phyloP scores from a whole-genome alignment of 225 moss, liverwort and hornwort genomes.

The Marchantia paleacea region DNA sequence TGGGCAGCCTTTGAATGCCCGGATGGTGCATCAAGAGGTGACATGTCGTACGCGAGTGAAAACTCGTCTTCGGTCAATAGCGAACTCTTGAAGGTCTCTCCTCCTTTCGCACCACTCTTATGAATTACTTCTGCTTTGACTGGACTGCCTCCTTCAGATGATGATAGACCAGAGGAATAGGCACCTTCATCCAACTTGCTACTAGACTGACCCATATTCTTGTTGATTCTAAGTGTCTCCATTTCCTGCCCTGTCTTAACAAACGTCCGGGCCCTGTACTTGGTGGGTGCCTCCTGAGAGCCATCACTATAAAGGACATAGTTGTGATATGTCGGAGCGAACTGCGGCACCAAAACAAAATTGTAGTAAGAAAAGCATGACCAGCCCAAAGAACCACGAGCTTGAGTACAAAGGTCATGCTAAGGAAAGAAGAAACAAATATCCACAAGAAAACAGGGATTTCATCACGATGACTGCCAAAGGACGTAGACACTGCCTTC shows the following conservation, averaged over 20 bases:
- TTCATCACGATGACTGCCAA: too few relatives aligned
- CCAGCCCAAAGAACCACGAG: too few relatives aligned
- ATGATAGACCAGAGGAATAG: constrained; percentile 27
- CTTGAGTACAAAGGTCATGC: too few relatives aligned
- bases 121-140: not conserved
- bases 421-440: too few relatives aligned
- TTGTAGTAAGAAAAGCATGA: too few relatives aligned
- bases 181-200: constrained; percentile 33
- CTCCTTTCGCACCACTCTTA: constrained; percentile 22
- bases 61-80: constrained; percentile 35
- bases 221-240: constrained; percentile 47
- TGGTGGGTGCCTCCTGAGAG: constrained; percentile 78
- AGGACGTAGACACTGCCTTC: too few relatives aligned
- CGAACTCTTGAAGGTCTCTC: constrained; percentile 44
- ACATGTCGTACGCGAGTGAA: constrained; percentile 53
- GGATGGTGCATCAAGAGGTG: constrained; percentile 49
- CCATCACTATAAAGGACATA: constrained; percentile 90
- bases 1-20: not conserved
- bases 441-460: too few relatives aligned
- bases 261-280: constrained; percentile 44
- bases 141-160: constrained; percentile 28
- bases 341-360: constrained; percentile 44
- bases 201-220: constrained; percentile 25
- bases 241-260: constrained; percentile 52
- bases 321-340: constrained; percentile 90